Conservation (phyloP, 345 rosid genomes). For the Lumnitzera littorea region DNA sequence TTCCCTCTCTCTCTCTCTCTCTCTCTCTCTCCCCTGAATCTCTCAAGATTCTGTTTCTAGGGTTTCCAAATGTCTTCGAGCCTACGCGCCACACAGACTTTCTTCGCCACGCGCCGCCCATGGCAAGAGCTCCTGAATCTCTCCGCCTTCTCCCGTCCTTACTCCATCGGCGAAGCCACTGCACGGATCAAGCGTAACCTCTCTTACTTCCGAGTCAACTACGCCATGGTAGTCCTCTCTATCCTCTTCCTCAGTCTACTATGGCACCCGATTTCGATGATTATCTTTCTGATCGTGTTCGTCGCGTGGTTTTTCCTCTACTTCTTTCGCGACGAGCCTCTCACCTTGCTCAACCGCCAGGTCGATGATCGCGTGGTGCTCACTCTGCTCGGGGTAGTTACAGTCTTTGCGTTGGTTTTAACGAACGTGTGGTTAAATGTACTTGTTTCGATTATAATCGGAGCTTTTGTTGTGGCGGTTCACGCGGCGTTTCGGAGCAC, state of each 20-base stretch:
- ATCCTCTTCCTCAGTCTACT: constrained; percentile 60
- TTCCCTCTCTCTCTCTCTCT: too few relatives aligned
- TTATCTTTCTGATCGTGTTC: constrained; percentile 42
- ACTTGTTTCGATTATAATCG: constrained; percentile 46
- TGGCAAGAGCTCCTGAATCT: constrained; percentile 36
- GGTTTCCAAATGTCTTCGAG: not conserved
- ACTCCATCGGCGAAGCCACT: constrained; percentile 37
- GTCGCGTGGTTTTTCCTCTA: constrained; percentile 63
- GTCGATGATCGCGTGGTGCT: constrained; percentile 58
- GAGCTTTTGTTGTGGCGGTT: constrained; percentile 23
- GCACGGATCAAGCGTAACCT: constrained; percentile 37
- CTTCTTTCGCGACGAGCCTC: constrained; percentile 47
- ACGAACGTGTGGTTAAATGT: constrained; percentile 59
- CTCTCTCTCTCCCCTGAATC: too few relatives aligned
- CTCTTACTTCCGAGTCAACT: constrained; percentile 58
- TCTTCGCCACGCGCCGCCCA: constrained; percentile 51
- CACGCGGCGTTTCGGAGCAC: constrained; percentile 48
- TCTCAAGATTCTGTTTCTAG: too few relatives aligned
- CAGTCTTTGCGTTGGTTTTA: constrained; percentile 39
- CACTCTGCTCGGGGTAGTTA: constrained; percentile 27
- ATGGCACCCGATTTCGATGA: constrained; percentile 66
- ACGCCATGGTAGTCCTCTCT: constrained; percentile 37
- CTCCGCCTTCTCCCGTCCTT: constrained; percentile 35
- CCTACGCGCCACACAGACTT: constrained; percentile 23
- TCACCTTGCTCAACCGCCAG: constrained; percentile 21